These are phyloP conservation scores for Diaporthe destruens DNA, from an alignment of 2,329 filamentous ascomycete species.

Conservation along the genomic window DNA sequence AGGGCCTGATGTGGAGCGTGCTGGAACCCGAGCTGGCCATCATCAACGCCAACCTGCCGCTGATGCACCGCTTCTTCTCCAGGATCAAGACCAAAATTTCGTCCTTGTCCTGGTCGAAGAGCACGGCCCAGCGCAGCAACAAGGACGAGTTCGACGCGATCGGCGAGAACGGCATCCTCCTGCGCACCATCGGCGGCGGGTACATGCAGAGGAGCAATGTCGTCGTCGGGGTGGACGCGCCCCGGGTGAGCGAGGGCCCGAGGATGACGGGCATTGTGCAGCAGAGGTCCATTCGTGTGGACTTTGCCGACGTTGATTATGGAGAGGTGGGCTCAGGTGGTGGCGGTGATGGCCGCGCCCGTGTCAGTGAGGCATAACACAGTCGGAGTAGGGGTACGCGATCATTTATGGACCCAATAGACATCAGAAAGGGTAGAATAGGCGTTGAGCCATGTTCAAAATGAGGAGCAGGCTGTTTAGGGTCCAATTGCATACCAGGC, in stretches of 20 bases:
- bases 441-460: background rate
- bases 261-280: background rate
- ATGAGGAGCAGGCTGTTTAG: background rate
- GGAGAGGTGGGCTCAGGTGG: background rate
- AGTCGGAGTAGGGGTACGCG: no score
- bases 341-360: background rate
- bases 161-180: background rate
- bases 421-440: background rate
- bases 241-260: background rate
- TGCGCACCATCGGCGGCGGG: conserved; percentile 5
- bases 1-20: conserved; percentile 35
- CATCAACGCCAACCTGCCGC: conserved; percentile 11
- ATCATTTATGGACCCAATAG: background rate
- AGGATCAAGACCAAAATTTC: background rate
- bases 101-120: background rate
- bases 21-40: conserved; percentile 35
- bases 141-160: conserved; percentile 2
- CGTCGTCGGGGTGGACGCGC: background rate
- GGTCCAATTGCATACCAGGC: no score
- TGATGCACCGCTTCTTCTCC: conserved; percentile 18
- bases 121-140: background rate
- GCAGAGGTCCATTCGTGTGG: conserved; percentile 18
- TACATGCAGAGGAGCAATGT: conserved; percentile 4
- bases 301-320: background rate
- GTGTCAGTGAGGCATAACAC: background rate